These are phyloP conservation scores for Talaromyces sp. DNA, from an alignment of 2,329 filamentous ascomycete genomes.

Conservation along the genomic window DNA sequence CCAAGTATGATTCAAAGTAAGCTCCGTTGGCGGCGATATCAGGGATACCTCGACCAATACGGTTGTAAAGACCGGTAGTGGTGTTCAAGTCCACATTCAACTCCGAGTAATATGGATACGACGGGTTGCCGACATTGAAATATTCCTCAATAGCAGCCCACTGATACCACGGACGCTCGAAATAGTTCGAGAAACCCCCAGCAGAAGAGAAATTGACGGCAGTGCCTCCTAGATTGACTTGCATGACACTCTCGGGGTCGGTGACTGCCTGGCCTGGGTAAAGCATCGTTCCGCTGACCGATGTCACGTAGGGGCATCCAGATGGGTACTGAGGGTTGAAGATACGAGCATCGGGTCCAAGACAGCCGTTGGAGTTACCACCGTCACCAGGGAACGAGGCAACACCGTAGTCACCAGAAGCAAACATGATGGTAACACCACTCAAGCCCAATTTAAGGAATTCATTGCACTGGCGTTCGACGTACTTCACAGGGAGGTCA, in stretches of 20 bases:
- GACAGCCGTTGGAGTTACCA: slow-evolving; percentile 32
- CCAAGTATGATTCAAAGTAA: slow-evolving; percentile 25
- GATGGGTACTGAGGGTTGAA: slow-evolving; percentile 52
- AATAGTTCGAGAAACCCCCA: slow-evolving; percentile 49
- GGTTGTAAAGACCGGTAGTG: slow-evolving; percentile 43
- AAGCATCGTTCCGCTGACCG: slow-evolving; percentile 43
- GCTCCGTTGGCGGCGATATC: slow-evolving; percentile 49
- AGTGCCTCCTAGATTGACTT: slow-evolving; percentile 29
- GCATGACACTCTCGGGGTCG: slow-evolving; percentile 30
- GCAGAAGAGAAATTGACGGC: slow-evolving; percentile 38
- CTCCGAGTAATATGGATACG: slow-evolving; percentile 31
- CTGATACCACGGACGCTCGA: slow-evolving; percentile 45
- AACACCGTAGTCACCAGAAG: slow-evolving; percentile 33
- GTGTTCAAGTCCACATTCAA: slow-evolving; percentile 35
- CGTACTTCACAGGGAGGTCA: slow-evolving; percentile 54
- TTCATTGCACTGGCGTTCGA: slow-evolving; percentile 46
- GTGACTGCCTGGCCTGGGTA: slow-evolving; percentile 28
- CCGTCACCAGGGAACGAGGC: slow-evolving; percentile 39
- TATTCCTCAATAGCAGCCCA: slow-evolving; percentile 40
- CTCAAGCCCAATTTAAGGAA: slow-evolving; percentile 51
- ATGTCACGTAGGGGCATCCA: slow-evolving; percentile 52
- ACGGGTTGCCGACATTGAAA: slow-evolving; percentile 32
- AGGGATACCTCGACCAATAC: slow-evolving; percentile 48
- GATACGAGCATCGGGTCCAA: slow-evolving; percentile 39
- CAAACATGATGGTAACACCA: slow-evolving; percentile 31